Percentiles rank a stretch among this genome's conserved stretches.
Evolutionary conservation across 495 filamentous ascomycete species (phyloP).

Genomic region (Daldinia concentrica): DNA sequence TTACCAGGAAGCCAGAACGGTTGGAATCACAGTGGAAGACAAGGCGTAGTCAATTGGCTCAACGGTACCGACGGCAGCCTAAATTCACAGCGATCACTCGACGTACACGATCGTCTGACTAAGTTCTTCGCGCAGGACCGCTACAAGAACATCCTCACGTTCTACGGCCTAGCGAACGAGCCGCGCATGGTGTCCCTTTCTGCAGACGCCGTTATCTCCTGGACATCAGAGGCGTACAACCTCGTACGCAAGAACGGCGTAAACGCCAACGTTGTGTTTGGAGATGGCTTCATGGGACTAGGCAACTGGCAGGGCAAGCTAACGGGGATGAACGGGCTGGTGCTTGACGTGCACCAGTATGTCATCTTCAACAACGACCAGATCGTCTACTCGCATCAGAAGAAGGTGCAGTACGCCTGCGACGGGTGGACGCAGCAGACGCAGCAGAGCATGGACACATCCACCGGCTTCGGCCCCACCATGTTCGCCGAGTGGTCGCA

Average conservation of each 20-base stretch:
- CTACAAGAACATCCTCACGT: conserved; percentile 82
- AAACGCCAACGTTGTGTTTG: conserved; percentile 70
- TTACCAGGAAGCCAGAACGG: conserved; percentile 87
- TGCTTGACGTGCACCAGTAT: conserved; percentile 95
- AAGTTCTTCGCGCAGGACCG: conserved; percentile 86
- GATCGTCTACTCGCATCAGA: conserved; percentile 75
- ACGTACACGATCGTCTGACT: conserved; percentile 80
- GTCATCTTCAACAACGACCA: conserved; percentile 85
- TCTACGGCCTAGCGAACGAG: conserved; percentile 90
- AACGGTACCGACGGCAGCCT: conserved; percentile 74
- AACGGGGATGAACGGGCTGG: conserved; percentile 62
- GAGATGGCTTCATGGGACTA: conserved; percentile 85
- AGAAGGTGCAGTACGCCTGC: conserved; percentile 86
- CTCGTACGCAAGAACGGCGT: conserved; percentile 77
- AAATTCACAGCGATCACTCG: conserved; percentile 79
- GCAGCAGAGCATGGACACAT: conserved; percentile 69
- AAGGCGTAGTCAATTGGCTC: conserved; percentile 78
- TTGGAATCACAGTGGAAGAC: conserved; percentile 86
- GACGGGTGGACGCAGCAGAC: conserved; percentile 84
- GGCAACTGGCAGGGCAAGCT: conserved; percentile 79
- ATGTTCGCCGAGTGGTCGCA: conserved; percentile 98
- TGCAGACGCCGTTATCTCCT: conserved; percentile 67
- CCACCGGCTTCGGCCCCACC: conserved; percentile 93
- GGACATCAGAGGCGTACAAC: conserved; percentile 71
- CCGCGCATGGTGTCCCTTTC: conserved; percentile 78